phyloP scores from a whole-genome alignment of 345 rosid genomes.

The Gynandropsis gynandra region DNA sequence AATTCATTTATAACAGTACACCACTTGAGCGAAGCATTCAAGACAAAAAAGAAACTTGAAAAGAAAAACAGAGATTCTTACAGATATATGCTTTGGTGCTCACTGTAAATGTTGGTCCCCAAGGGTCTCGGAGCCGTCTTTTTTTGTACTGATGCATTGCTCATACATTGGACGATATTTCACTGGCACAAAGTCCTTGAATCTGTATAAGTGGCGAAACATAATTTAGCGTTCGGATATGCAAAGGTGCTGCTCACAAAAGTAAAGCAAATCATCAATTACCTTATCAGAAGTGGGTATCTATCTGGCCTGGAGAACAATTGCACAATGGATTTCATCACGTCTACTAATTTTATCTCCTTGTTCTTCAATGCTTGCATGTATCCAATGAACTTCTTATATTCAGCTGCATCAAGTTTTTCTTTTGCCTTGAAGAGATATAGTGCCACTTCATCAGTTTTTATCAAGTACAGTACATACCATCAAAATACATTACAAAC shows the following conservation, averaged over 20 bases:
- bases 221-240: slow-evolving; percentile 3
- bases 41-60: too few relatives aligned
- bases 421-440: slow-evolving; percentile 45
- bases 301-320: slow-evolving; percentile 63
- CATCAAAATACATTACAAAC: too few relatives aligned
- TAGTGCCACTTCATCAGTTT: background rate
- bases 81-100: too few relatives aligned
- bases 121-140: too few relatives aligned
- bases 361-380: slow-evolving; percentile 85
- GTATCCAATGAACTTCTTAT: slow-evolving; percentile 70
- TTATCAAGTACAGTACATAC: background rate
- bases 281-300: slow-evolving; percentile 69
- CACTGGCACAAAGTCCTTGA: slow-evolving; percentile 75
- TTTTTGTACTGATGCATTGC: slow-evolving; percentile 45
- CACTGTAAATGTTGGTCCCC: too few relatives aligned
- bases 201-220: slow-evolving; percentile 35
- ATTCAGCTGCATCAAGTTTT: slow-evolving; percentile 66
- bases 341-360: slow-evolving; percentile 46
- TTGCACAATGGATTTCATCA: slow-evolving; percentile 55
- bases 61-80: too few relatives aligned
- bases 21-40: too few relatives aligned
- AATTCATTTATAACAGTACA: too few relatives aligned
- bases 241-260: background rate
- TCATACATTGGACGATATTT: slow-evolving; percentile 62
- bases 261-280: background rate